These are phyloP conservation scores for Triticum dicoccoides DNA, from an alignment of 176 grass and related monocot species.

Conservation along the genomic window DNA sequence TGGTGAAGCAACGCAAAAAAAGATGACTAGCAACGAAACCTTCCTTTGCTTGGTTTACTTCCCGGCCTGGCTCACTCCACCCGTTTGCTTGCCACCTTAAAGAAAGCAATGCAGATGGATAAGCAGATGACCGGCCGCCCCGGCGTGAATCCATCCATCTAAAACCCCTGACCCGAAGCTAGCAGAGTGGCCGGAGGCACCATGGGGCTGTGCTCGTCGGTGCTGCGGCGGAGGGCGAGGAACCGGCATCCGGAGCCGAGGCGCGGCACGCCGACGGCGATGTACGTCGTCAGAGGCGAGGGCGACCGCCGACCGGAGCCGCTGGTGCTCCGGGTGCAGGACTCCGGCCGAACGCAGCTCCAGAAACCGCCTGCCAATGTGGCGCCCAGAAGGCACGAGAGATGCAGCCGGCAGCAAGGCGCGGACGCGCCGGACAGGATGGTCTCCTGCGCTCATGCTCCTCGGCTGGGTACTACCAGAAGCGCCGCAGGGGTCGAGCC, in stretches of 20 bases:
- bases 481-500: background rate
- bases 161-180: background rate
- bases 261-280: constrained; percentile 1
- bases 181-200: background rate
- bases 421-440: background rate
- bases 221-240: background rate
- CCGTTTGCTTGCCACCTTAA: background rate
- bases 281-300: constrained; percentile 34
- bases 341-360: background rate
- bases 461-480: background rate
- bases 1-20: background rate
- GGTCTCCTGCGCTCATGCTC: background rate
- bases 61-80: constrained; percentile 5
- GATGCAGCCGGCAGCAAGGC: background rate
- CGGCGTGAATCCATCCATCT: background rate
- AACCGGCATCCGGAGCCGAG: background rate
- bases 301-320: background rate
- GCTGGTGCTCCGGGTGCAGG: background rate
- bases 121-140: background rate
- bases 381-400: no score
- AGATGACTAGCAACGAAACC: background rate
- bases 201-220: constrained; percentile 44
- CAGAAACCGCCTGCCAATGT: background rate
- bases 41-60: constrained; percentile 15
- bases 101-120: background rate